A percentile compares a stretch with the other conserved stretches of the same genome.
Evolutionary conservation across 2,329 filamentous ascomycete species (phyloP).

Genomic region (Ciborinia camelliae): DNA sequence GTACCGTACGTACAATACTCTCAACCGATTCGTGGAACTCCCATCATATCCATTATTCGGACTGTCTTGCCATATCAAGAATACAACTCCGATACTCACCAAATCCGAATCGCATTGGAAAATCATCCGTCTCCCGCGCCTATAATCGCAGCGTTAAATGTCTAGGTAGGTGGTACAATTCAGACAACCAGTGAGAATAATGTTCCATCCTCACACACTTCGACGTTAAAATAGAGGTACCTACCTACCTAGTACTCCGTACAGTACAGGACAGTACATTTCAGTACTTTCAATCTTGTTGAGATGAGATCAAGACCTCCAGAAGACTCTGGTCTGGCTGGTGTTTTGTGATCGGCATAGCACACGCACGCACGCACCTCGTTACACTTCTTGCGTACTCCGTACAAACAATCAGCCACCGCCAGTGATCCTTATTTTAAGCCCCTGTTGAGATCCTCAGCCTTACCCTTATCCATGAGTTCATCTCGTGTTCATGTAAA

Average conservation of each 20-base stretch:
- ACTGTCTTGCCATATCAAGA: background rate
- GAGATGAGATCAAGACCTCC: too few relatives aligned
- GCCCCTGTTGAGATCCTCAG: conserved; percentile 3
- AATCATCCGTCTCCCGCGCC: background rate
- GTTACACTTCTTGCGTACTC: conserved; percentile 3
- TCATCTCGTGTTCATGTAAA: conserved; percentile 14
- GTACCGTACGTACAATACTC: too few relatives aligned
- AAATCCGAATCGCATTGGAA: background rate
- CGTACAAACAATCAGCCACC: background rate
- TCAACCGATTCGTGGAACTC: conserved; percentile 7
- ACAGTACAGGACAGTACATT: too few relatives aligned
- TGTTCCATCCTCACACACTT: background rate
- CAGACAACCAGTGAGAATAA: background rate
- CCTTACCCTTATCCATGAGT: conserved; percentile 11
- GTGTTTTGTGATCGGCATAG: background rate
- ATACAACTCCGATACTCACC: background rate
- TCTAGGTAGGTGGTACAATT: background rate
- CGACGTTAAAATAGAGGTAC: background rate
- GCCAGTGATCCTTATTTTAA: background rate
- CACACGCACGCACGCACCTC: background rate
- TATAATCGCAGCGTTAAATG: background rate
- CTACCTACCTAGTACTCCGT: too few relatives aligned
- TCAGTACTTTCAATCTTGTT: too few relatives aligned
- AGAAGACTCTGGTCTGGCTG: background rate
- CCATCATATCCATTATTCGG: background rate